Conservation (phyloP, 2,329 filamentous ascomycete species). For the Aciculosporium take region DNA sequence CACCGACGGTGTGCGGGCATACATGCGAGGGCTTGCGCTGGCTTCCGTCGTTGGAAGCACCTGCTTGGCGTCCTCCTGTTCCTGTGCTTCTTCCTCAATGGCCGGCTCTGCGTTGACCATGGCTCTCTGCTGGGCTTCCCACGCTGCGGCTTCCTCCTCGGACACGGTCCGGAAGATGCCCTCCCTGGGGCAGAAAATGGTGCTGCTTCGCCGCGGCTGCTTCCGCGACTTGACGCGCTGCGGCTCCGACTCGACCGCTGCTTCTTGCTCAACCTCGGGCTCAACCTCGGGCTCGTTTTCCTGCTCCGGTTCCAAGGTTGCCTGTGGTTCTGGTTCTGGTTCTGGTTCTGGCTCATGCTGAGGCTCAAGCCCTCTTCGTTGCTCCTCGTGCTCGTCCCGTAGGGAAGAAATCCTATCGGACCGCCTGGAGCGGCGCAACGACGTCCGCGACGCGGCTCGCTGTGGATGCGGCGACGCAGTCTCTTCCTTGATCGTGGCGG, state of each 20-base stretch:
- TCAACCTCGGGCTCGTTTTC: slow-evolving; percentile 7
- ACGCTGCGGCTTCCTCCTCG: slow-evolving; percentile 33
- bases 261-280: slow-evolving; percentile 12
- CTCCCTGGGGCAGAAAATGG: slow-evolving; percentile 46
- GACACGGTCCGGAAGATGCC: slow-evolving; percentile 50
- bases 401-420: neutral
- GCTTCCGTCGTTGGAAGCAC: slow-evolving; percentile 13
- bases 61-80: slow-evolving; percentile 7
- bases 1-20: slow-evolving; percentile 45
- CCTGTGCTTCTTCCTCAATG: slow-evolving; percentile 7
- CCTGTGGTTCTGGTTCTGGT: neutral
- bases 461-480: slow-evolving; percentile 19
- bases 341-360: neutral
- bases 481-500: slow-evolving; percentile 15
- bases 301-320: neutral
- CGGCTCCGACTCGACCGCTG: slow-evolving; percentile 10
- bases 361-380: no score
- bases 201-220: slow-evolving; percentile 34
- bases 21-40: slow-evolving; percentile 24
- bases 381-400: neutral
- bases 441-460: slow-evolving; percentile 5
- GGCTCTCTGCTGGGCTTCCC: slow-evolving; percentile 21
- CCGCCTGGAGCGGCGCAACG: neutral
- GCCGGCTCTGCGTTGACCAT: neutral
- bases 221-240: slow-evolving; percentile 19